Base-by-base conservation (phyloP, 768 basidiomycete genomes). In the Mycena indigotica region DNA sequence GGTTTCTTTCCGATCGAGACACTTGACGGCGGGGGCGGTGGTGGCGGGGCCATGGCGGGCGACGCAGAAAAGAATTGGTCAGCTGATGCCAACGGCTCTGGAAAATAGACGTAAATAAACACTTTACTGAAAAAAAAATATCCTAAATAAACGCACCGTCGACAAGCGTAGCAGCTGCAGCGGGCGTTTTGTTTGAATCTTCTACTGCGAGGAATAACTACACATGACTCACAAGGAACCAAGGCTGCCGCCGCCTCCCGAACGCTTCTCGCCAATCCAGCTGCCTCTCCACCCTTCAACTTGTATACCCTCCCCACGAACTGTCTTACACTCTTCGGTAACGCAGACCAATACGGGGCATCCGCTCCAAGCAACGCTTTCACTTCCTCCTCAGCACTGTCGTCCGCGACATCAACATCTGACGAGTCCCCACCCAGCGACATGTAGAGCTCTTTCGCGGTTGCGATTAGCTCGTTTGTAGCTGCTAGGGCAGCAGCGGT, bases 1-100 rank as follows among this genome's bases (percentile, higher is more conserved):
- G 93, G 93, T 67, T 93, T 91, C 78, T 96, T 96, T 65, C 93
- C 93, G 62, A 91, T 91, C 23, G 93, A 92, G 16, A 93, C 84
- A 51, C 91, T 90, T 58, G 85, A 88, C 30, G 89, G 92, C 49
- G 77, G 77, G 57, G 70, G 75, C 70, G 73, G 75, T 68, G 69
- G 73, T 26, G 65, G 69, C 62, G 56, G 65, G 13, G 55, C 52
- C 64, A 67, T 64, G 46, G 46, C 41, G n/a, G 41, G 41, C 41
- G 41, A 16, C 41, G 41, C 41, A 16, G 41, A 44, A 44, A 44
- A 44, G 41, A 44, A 44, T 44, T 44, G 12, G 41, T 44, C 41
- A 44, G 12, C 41, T 44, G 41, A 23, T 35, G 32, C 10, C 10
- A 17, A 8, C 32, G 32, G 32, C 32, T 35, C 32, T 35, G 32